Conservation (phyloP, 2,329 filamentous ascomycete species). For the Talaromyces albobiverticillius region DNA sequence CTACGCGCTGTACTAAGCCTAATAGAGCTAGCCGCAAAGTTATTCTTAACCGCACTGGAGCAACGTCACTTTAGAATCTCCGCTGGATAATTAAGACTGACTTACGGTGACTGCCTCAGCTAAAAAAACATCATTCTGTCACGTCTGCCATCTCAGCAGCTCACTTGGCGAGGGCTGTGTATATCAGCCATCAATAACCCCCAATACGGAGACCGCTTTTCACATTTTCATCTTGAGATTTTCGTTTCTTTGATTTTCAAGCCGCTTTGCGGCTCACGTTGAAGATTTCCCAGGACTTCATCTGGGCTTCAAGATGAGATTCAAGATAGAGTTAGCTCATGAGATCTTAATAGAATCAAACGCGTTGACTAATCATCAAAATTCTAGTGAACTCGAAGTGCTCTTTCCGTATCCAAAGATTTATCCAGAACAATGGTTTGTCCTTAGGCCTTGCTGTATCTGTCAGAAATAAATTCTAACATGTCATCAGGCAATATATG, state of each 20-base stretch:
- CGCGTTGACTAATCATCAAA: neutral
- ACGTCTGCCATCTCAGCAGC: neutral
- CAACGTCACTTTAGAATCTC: neutral
- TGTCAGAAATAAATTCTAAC: slow-evolving; percentile 7
- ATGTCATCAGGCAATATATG: slow-evolving; percentile 56
- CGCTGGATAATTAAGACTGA: too few relatives aligned
- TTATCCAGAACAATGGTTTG: slow-evolving; percentile 61
- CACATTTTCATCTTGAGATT: neutral
- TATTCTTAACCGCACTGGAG: neutral
- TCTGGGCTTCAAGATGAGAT: slow-evolving; percentile 58
- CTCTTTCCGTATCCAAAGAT: slow-evolving; percentile 74
- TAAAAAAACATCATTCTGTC: too few relatives aligned
- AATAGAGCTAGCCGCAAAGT: slow-evolving; percentile 1
- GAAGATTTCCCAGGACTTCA: neutral
- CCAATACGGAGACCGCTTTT: neutral
- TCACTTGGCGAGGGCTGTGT: neutral
- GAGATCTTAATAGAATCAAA: neutral
- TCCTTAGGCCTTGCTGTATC: neutral
- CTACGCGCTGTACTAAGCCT: slow-evolving; percentile 3
- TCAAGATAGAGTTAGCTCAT: slow-evolving; percentile 65
- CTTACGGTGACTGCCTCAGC: too few relatives aligned
- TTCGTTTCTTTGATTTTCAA: neutral
- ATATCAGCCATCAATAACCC: neutral
- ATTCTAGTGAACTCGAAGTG: slow-evolving; percentile 60
- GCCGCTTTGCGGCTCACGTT: neutral